Base-by-base conservation (phyloP, 2,329 filamentous ascomycete genomes). In the Alternaria brassicae region DNA sequence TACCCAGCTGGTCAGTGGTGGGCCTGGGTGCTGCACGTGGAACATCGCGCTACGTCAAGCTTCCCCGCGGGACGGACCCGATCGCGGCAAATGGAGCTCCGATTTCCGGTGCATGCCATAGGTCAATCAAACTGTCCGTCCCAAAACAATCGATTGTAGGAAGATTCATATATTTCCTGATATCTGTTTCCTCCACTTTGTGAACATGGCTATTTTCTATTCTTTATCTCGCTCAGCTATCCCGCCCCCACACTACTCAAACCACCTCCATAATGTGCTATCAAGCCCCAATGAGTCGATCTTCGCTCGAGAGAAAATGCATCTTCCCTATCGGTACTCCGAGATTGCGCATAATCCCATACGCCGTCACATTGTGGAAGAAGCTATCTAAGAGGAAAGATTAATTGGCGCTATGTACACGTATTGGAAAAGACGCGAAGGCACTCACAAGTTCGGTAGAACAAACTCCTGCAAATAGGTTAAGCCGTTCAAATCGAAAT, bases 31-130 rank as follows among this genome's bases (percentile, higher is more conserved):
- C 36, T 40, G 6, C 32, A 36, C 15, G 40, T 42, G 19, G 50
- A 15, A 34, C 23, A 53, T n/a, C 50, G 50, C 50, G 50, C 21
- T 39, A 52, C 54, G 25, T 45, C 48, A 44, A 39, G 32, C 47
- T 41, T 53, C 54, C 49, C 55, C 55, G 49, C 49, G 49, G 55
- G 34, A 21, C 37, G 55, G 34, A 21, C 37, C 55, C 49, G 55
- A 41, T 57, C 48, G 32, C 48, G 48, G 36, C 25, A 7, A 17
- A 15, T 27, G 19, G 34, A 39, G 19, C 32, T 44, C 32, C 32
- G 21, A 21, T 25, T 28, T 32, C 36, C 47, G 47, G 21, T 17
- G 39, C 30, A 15, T 39, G 36, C 36, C 28, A 36, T 32, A 17
- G 49, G 25, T 10, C 25, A 40, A 28, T 17, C 15, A 15, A 15